Percentiles rank a stretch among this genome's conserved stretches.
Evolutionary conservation across 257 asterid species (phyloP).

Genomic region (Nicotiana obtusifolia): DNA sequence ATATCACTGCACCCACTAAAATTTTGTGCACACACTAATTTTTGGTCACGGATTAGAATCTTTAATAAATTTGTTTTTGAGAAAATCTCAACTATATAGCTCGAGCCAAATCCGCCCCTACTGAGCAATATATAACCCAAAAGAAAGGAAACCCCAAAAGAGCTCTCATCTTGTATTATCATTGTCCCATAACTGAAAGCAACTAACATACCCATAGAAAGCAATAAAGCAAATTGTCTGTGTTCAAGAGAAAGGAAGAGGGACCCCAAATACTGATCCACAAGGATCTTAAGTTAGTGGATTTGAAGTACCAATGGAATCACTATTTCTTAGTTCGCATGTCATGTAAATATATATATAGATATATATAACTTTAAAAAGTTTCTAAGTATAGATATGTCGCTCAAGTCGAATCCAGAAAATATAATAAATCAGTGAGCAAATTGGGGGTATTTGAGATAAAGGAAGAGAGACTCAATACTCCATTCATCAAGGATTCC

Average conservation of each 20-base stretch:
- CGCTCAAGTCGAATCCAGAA: neutral
- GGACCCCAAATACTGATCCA: neutral
- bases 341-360: too few species aligned
- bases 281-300: neutral
- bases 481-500: neutral
- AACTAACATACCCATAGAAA: too few species aligned
- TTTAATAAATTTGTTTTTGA: too few species aligned
- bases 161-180: too few species aligned
- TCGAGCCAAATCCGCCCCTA: neutral
- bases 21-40: neutral
- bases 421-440: neutral
- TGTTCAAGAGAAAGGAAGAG: neutral
- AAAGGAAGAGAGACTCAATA: neutral
- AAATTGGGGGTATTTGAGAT: neutral
- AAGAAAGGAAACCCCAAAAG: too few species aligned
- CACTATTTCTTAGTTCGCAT: neutral
- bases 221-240: too few species aligned
- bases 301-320: neutral
- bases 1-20: neutral
- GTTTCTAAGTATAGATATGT: neutral
- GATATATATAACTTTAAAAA: too few species aligned
- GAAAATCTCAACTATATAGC: neutral
- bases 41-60: neutral
- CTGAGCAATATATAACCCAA: too few species aligned
- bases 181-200: too few species aligned